Conservation (phyloP, 1,139 yeast genomes). For the Taphrina deformans region DNA sequence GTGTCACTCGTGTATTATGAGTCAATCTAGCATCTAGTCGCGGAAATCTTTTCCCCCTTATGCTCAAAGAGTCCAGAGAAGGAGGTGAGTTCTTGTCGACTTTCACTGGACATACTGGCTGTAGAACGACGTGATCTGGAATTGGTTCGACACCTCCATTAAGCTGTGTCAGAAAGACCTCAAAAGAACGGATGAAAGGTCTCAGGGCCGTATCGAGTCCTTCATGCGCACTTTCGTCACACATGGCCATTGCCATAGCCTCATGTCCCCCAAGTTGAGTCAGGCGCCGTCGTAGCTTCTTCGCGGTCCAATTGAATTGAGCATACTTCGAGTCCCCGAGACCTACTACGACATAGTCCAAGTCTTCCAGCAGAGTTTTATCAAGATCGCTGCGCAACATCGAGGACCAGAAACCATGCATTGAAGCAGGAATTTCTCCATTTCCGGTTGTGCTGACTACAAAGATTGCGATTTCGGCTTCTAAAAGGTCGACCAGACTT, state of each 20-base stretch:
- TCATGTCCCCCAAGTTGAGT: constrained; percentile 79
- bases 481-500: constrained; percentile 53
- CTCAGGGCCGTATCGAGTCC: constrained; percentile 60
- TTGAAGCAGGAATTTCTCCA: constrained; percentile 86
- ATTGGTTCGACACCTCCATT: constrained; percentile 42
- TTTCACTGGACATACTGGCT: constrained; percentile 49
- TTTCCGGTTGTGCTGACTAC: constrained; percentile 93
- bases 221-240: constrained; percentile 78
- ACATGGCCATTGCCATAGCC: constrained; percentile 73
- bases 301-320: constrained; percentile 72
- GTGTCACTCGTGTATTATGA: constrained; percentile 62
- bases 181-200: constrained; percentile 40
- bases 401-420: constrained; percentile 67
- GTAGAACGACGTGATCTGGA: constrained; percentile 50
- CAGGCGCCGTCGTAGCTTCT: constrained; percentile 75
- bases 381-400: constrained; percentile 71
- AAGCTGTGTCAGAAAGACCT: constrained; percentile 39
- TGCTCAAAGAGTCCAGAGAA: not conserved
- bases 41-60: not conserved
- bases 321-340: constrained; percentile 95
- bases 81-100: not conserved
- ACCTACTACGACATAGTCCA: constrained; percentile 74
- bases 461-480: constrained; percentile 57
- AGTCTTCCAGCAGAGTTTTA: constrained; percentile 55
- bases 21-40: constrained; percentile 43